A percentile compares a stretch with the other conserved stretches of the same genome.
These are phyloP conservation scores for Camillea tinctor DNA, from an alignment of 2,329 filamentous ascomycete species.

Conservation along the genomic window DNA sequence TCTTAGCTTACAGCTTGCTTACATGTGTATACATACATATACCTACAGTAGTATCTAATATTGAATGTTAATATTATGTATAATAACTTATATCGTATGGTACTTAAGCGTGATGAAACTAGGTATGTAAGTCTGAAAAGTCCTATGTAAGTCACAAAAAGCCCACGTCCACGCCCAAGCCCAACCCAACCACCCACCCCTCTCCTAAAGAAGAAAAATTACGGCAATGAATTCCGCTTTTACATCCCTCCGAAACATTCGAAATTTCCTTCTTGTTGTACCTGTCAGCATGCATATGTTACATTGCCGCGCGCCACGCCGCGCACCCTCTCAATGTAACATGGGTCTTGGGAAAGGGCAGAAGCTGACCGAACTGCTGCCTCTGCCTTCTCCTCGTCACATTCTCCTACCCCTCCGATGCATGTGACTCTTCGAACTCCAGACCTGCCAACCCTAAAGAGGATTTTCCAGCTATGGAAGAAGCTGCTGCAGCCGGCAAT, in stretches of 20 bases:
- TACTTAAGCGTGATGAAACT: no score
- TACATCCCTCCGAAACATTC: not conserved
- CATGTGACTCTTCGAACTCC: conserved; percentile 12
- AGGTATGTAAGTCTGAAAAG: no score
- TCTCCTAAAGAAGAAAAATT: no score
- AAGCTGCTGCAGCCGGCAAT: conserved; percentile 25
- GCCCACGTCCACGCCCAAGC: no score
- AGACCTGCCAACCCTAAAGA: conserved; percentile 16
- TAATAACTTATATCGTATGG: no score
- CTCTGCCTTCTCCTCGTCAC: not conserved
- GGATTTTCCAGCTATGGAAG: conserved; percentile 22
- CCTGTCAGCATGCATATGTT: not conserved
- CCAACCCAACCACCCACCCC: no score
- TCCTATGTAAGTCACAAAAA: no score
- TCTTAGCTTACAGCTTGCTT: no score
- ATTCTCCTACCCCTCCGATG: not conserved
- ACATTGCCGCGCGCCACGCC: not conserved
- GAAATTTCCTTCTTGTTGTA: not conserved
- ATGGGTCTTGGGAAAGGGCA: not conserved
- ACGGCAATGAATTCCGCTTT: not conserved
- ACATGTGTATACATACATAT: no score
- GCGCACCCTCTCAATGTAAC: not conserved
- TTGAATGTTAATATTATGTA: no score
- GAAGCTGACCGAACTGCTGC: not conserved
- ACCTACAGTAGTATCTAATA: no score